These are phyloP conservation scores for Barnettozyma californica DNA, from an alignment of 805 yeast genomes.

Conservation along the genomic window DNA sequence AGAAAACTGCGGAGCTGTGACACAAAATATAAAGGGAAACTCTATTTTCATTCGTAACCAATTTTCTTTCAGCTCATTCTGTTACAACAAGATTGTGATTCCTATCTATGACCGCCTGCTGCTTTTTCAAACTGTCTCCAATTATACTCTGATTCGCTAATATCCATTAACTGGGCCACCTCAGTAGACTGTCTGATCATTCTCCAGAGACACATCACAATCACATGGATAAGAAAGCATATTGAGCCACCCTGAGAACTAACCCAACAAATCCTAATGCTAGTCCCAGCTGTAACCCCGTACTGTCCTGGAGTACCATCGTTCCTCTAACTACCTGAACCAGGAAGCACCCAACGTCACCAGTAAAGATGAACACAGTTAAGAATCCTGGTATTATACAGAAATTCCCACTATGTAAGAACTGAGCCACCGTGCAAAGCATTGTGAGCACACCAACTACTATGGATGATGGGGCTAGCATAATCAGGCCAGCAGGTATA, in stretches of 20 bases:
- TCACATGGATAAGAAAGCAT: not conserved
- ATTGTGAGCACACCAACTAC: not conserved
- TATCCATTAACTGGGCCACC: not conserved
- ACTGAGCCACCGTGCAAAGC: not conserved
- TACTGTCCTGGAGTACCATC: not conserved
- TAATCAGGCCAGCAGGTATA: not conserved
- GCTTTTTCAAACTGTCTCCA: not conserved
- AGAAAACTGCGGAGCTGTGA: too few relatives aligned
- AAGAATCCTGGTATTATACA: not conserved
- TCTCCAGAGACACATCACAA: not conserved
- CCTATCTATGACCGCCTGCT: too few relatives aligned
- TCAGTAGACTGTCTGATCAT: not conserved
- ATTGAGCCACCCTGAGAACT: not conserved
- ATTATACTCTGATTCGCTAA: not conserved
- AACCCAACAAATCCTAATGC: not conserved
- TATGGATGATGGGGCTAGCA: constrained; percentile 1
- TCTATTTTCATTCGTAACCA: too few relatives aligned
- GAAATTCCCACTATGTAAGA: not conserved
- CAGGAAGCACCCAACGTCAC: constrained; percentile 1
- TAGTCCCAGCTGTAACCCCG: not conserved
- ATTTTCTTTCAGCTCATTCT: too few relatives aligned
- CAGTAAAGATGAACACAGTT: not conserved
- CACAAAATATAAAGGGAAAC: too few relatives aligned
- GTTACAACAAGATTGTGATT: too few relatives aligned
- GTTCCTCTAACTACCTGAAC: not conserved